Conservation (phyloP, 805 yeast genomes). For the Starmerella potacharoeniae region DNA sequence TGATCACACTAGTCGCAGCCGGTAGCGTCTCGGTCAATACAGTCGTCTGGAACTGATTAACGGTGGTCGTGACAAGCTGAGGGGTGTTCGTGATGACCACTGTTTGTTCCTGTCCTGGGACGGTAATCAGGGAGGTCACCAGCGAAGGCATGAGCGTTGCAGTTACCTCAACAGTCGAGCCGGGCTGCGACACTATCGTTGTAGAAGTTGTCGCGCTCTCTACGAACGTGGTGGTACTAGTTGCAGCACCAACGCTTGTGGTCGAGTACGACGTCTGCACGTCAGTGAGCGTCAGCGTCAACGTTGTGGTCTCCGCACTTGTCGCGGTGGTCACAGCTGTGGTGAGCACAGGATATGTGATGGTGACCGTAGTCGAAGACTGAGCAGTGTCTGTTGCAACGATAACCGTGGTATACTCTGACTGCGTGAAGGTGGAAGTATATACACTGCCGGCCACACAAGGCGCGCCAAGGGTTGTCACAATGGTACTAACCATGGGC, state of each 20-base stretch:
- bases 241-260: not conserved
- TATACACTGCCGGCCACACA: not conserved
- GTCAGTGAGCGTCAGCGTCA: constrained; percentile 6
- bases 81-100: constrained; percentile 15
- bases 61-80: constrained; percentile 7
- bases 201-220: constrained; percentile 7
- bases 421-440: constrained; percentile 8
- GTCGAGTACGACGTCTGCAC: constrained; percentile 4
- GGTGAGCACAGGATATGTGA: constrained; percentile 5
- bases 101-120: constrained; percentile 9
- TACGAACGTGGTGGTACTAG: not conserved
- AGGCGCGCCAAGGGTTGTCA: not conserved
- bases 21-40: constrained; percentile 6
- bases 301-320: constrained; percentile 1
- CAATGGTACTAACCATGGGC: not conserved
- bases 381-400: constrained; percentile 7
- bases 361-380: constrained; percentile 10
- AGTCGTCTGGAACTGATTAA: not conserved
- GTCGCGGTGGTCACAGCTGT: constrained; percentile 9
- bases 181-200: constrained; percentile 2
- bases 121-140: not conserved
- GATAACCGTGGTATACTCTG: constrained; percentile 11
- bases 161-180: constrained; percentile 5
- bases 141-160: constrained; percentile 4
- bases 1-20: not conserved